Conservation (phyloP, 176 grass and related monocot species). For the Bonia amplexicaulis region DNA sequence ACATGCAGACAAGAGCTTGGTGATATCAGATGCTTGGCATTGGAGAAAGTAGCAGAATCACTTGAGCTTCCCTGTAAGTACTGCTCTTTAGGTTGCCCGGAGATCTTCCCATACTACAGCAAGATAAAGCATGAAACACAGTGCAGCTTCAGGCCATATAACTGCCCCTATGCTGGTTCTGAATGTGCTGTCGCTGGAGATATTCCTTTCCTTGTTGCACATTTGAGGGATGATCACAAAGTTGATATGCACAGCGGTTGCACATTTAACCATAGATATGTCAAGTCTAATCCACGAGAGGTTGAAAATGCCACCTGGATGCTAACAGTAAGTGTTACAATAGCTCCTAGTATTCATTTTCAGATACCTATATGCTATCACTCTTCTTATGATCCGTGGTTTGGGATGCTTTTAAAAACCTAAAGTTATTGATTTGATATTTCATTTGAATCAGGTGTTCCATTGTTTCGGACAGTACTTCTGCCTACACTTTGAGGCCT, state of each 20-base stretch:
- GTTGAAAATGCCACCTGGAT: conserved; percentile 62
- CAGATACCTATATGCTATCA: not conserved
- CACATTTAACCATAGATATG: conserved; percentile 61
- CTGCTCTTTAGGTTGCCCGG: conserved; percentile 53
- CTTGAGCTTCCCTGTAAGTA: conserved; percentile 59
- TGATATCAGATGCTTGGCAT: conserved; percentile 55
- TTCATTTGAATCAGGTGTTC: conserved; percentile 54
- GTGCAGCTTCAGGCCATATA: conserved; percentile 58
- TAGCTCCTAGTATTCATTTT: not conserved
- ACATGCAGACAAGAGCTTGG: conserved; percentile 64
- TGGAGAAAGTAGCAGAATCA: conserved; percentile 58
- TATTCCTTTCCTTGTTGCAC: conserved; percentile 59
- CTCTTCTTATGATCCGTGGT: not conserved
- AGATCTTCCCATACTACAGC: conserved; percentile 62
- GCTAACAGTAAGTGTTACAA: conserved; percentile 48
- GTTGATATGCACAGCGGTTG: conserved; percentile 55
- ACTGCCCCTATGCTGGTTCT: conserved; percentile 55
- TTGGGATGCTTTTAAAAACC: not conserved
- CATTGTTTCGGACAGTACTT: conserved; percentile 93
- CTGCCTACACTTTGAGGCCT: conserved; percentile 86
- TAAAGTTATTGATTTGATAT: not conserved
- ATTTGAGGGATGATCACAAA: conserved; percentile 64
- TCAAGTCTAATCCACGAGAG: conserved; percentile 54
- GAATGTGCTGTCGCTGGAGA: conserved; percentile 63
- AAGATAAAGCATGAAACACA: conserved; percentile 61